These are phyloP conservation scores for Amyloporia xantha DNA, from an alignment of 768 basidiomycete genomes.

Conservation along the genomic window DNA sequence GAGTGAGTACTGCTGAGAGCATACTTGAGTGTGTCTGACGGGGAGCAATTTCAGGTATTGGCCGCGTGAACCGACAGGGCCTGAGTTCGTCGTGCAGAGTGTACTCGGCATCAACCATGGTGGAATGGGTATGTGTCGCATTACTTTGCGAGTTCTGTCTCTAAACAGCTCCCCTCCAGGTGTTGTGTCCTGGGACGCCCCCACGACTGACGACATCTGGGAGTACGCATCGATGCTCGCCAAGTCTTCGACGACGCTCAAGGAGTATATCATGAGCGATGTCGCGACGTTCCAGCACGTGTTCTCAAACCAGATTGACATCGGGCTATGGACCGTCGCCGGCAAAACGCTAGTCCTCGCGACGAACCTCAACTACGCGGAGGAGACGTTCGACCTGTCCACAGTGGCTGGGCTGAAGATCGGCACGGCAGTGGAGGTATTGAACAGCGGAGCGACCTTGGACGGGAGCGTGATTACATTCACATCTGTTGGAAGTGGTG, in stretches of 20 bases:
- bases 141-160: neutral
- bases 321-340: conserved; percentile 29
- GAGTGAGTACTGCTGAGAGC: conserved; percentile 20
- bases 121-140: conserved; percentile 35
- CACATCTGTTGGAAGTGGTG: conserved; percentile 21
- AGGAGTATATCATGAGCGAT: conserved; percentile 25
- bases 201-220: conserved; percentile 34
- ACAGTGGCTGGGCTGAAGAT: conserved; percentile 9
- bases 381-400: conserved; percentile 15
- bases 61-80: conserved; percentile 57
- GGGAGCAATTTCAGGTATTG: conserved; percentile 43
- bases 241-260: conserved; percentile 20
- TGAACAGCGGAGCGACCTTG: conserved; percentile 23
- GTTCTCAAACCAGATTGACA: conserved; percentile 21
- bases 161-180: conserved; percentile 10
- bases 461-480: conserved; percentile 13
- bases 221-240: conserved; percentile 29
- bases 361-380: conserved; percentile 26
- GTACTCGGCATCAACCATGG: conserved; percentile 72
- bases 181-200: conserved; percentile 37
- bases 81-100: conserved; percentile 61
- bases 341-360: conserved; percentile 27
- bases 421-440: conserved; percentile 13
- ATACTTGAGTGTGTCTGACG: neutral
- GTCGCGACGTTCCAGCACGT: conserved; percentile 19